Base-by-base conservation (phyloP, 2,329 filamentous ascomycete genomes). In the Fusarium kyushuense region DNA sequence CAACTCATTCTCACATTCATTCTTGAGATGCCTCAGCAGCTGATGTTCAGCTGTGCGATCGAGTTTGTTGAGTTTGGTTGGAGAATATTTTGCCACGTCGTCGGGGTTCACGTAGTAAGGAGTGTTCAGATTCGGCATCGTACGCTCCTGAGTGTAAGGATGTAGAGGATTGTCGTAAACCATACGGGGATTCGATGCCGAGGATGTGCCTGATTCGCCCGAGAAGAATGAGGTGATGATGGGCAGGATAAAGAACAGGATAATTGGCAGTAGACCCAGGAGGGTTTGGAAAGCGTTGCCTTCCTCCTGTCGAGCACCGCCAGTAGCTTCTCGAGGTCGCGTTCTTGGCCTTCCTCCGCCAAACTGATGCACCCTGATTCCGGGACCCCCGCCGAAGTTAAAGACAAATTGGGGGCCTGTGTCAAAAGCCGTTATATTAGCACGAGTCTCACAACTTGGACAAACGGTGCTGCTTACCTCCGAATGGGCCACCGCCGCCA, bases 281-380 rank as follows among this genome's bases (percentile, higher is more conserved):
- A 97, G 77, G 69, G 87, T 86, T 75, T 84, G 83, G 72, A 89
- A 76, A 49, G 83, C 86, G 49, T 86, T 83, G 64, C 83, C 79
- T 64, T 83, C 78, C 73, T 83, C 83, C 66, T 83, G 81, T 71
- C 72, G 72, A 17, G 14, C 21, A 12, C 70, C 71, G 13, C 79
- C 84, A 69, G 86, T 87, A 32, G 86, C 84, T 70, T 90, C 84
- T 74, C 87, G 88, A 21, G 94, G 94, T 75, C 96, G 86, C 79
- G 91, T 85, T 72, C 93, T 87, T 25, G 94, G 93, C 55, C 87
- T 85, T 8, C 83, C 86, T 54, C 96, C 95, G 72, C 94, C 95
- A 78, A 99, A 98, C 77, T 97, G 95, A 79, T 98, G 96, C 64
- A 99, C 93, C 63, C 95, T 89, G 73, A 99, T 90, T 21, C 94